These are phyloP conservation scores for Acacia confusa DNA, from an alignment of 306 rosid species.

Conservation along the genomic window DNA sequence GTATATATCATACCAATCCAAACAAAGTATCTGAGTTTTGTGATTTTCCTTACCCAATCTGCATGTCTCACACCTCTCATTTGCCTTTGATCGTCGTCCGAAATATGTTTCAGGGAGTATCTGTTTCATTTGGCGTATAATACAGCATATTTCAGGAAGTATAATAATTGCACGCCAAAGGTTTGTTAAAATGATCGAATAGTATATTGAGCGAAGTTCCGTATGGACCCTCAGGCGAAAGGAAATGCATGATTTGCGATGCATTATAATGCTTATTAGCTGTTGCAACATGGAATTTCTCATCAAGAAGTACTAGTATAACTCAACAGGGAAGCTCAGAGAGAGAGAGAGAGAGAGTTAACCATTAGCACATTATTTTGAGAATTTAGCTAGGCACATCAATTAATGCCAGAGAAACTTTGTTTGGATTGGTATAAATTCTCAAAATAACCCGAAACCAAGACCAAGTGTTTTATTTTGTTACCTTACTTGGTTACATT, in stretches of 20 bases:
- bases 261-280: not conserved
- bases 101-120: too few relatives aligned
- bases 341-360: not conserved
- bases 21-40: slow-evolving; percentile 75
- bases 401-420: slow-evolving; percentile 51
- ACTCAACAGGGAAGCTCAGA: not conserved
- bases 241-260: not conserved
- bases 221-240: not conserved
- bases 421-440: too few relatives aligned
- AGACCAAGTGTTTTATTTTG: too few relatives aligned
- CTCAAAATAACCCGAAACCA: too few relatives aligned
- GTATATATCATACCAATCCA: too few relatives aligned
- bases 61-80: too few relatives aligned
- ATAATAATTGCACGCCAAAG: not conserved
- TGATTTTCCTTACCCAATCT: slow-evolving; percentile 41
- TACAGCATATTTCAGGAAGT: too few relatives aligned
- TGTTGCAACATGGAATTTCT: slow-evolving; percentile 15
- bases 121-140: too few relatives aligned
- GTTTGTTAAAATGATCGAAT: slow-evolving; percentile 16
- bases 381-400: slow-evolving; percentile 61
- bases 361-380: slow-evolving; percentile 39
- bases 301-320: not conserved
- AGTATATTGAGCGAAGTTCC: not conserved
- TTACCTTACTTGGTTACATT: too few relatives aligned
- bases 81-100: too few relatives aligned